A percentile compares a stretch with the other conserved stretches of the same genome.
phyloP scores from a whole-genome alignment of 306 rosid genomes.

The Medicago arabica region DNA sequence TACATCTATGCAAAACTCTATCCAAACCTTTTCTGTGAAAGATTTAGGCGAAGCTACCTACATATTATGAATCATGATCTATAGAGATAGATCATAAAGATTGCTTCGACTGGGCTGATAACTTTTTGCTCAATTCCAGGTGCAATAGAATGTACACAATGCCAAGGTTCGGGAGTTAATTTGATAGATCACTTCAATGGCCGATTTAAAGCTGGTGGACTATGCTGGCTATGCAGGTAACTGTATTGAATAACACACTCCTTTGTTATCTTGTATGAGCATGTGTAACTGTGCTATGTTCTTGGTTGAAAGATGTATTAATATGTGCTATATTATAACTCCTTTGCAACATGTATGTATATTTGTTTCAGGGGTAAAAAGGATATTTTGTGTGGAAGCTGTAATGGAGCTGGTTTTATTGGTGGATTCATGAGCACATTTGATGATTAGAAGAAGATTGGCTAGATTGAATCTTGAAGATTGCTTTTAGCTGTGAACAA shows the following conservation, averaged over 20 bases:
- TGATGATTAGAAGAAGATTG: constrained; percentile 58
- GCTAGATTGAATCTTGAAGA: constrained; percentile 33
- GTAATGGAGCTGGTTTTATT: constrained; percentile 94
- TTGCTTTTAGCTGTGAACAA: constrained; percentile 6
- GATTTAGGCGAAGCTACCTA: too few relatives aligned
- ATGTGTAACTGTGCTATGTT: constrained; percentile 6
- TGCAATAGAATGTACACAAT: constrained; percentile 69
- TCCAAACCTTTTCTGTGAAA: too few relatives aligned
- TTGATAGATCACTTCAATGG: constrained; percentile 94
- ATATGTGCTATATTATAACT: background rate
- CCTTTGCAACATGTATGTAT: constrained; percentile 2
- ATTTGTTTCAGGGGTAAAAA: constrained; percentile 78
- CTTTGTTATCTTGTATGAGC: background rate
- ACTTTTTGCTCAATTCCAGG: constrained; percentile 54
- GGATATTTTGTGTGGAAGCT: constrained; percentile 82
- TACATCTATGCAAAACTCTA: too few relatives aligned
- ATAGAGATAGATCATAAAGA: too few relatives aligned
- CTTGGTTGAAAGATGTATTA: too few relatives aligned
- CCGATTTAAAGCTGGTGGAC: constrained; percentile 85
- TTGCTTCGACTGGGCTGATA: constrained; percentile 14
- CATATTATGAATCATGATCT: too few relatives aligned
- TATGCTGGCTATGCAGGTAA: constrained; percentile 99
- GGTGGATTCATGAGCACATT: constrained; percentile 94
- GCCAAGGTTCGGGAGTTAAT: constrained; percentile 88
- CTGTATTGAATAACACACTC: constrained; percentile 11